Conservation (phyloP, 2,329 filamentous ascomycete genomes). For the Arthroderma sp. region DNA sequence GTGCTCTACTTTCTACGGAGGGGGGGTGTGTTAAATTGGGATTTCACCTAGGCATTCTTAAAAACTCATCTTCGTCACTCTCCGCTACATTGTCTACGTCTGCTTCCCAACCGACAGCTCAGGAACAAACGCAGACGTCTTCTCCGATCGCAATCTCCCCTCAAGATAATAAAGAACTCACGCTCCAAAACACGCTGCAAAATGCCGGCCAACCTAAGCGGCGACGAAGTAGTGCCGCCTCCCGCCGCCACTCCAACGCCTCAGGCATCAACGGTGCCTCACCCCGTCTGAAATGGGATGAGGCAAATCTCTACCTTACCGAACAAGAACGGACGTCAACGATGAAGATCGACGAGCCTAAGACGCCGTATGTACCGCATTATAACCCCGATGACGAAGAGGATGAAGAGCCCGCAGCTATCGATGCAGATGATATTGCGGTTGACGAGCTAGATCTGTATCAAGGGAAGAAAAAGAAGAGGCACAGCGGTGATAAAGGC, state of each 20-base stretch:
- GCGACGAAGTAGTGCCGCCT: constrained; percentile 44
- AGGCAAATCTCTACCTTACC: constrained; percentile 91
- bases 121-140: background rate
- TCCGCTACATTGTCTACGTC: constrained; percentile 41
- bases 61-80: constrained; percentile 57
- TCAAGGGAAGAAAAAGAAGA: constrained; percentile 22
- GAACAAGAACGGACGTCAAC: constrained; percentile 90
- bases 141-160: constrained; percentile 15
- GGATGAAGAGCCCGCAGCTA: constrained; percentile 20
- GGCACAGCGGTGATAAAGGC: constrained; percentile 25
- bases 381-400: constrained; percentile 86
- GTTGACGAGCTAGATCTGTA: constrained; percentile 54
- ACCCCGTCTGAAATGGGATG: constrained; percentile 90
- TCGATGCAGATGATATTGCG: constrained; percentile 48
- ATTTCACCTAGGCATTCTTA: constrained; percentile 62
- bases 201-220: constrained; percentile 68
- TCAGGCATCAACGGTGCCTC: constrained; percentile 38
- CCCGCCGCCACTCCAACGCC: constrained; percentile 56
- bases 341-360: constrained; percentile 99
- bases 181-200: constrained; percentile 82
- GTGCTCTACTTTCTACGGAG: background rate
- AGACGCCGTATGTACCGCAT: constrained; percentile 87
- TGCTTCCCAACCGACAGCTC: constrained; percentile 19
- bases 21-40: constrained; percentile 3
- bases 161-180: constrained; percentile 65